A percentile compares a stretch with the other conserved stretches of the same genome.
Evolutionary conservation across 176 grass and related monocot genomes (phyloP).

Genomic region (Typha latifolia): DNA sequence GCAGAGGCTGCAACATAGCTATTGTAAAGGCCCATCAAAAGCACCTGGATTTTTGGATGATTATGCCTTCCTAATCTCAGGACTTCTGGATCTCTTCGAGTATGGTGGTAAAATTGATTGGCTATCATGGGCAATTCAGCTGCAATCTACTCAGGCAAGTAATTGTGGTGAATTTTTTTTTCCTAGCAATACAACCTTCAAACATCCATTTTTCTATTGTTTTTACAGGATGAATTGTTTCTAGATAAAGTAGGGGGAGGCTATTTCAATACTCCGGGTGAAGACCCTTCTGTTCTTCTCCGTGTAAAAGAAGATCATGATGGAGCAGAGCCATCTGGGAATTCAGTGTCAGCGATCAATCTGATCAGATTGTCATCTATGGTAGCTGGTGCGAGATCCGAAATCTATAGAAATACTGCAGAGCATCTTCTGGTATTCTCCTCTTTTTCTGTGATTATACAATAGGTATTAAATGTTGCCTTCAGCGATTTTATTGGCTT

Average conservation of each 20-base stretch:
- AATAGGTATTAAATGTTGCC: not conserved
- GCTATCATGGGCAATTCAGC: conserved; percentile 66
- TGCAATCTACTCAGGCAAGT: conserved; percentile 85
- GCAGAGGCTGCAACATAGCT: conserved; percentile 70
- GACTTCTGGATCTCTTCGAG: conserved; percentile 82
- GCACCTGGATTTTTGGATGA: conserved; percentile 96
- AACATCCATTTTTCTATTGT: too few species aligned
- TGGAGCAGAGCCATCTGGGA: conserved; percentile 95
- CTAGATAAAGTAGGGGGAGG: conserved; percentile 80
- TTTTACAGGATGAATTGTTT: conserved; percentile 72
- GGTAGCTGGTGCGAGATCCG: conserved; percentile 43
- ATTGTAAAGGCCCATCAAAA: conserved; percentile 86
- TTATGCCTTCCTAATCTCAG: conserved; percentile 85
- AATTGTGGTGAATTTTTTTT: not conserved
- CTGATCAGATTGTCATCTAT: conserved; percentile 79
- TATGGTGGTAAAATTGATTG: conserved; percentile 75
- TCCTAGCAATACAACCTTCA: not conserved
- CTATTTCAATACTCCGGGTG: conserved; percentile 90
- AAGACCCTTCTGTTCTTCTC: conserved; percentile 84
- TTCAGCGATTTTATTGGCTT: not conserved
- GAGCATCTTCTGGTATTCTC: conserved; percentile 85
- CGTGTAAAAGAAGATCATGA: conserved; percentile 94
- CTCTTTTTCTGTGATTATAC: not conserved
- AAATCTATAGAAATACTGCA: conserved; percentile 41
- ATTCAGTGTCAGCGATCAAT: conserved; percentile 80